These are phyloP conservation scores for Ganoderma leucocontextum DNA, from an alignment of 1,284 basidiomycete genomes.

Conservation along the genomic window DNA sequence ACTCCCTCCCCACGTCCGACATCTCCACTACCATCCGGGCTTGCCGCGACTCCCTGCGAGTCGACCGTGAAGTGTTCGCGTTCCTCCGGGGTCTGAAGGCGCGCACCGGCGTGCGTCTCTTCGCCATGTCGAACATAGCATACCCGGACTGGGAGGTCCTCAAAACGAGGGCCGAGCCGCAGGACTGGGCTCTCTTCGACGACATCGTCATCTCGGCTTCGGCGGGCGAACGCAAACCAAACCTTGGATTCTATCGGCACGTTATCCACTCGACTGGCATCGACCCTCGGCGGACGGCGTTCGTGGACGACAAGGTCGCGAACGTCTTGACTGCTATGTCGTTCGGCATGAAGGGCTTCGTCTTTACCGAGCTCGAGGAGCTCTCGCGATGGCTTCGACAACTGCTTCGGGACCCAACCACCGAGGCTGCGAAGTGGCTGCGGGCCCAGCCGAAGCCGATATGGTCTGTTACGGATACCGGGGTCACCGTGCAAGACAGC, in stretches of 20 bases:
- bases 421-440: constrained; percentile 51
- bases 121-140: not conserved
- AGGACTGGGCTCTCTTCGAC: constrained; percentile 42
- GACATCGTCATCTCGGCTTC: constrained; percentile 55
- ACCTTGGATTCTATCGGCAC: constrained; percentile 59
- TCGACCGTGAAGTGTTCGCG: not conserved
- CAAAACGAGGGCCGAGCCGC: not conserved
- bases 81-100: not conserved
- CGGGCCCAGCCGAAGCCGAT: constrained; percentile 50
- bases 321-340: constrained; percentile 64
- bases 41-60: constrained; percentile 28
- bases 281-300: constrained; percentile 53
- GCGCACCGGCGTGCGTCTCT: not conserved
- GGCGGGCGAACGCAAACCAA: constrained; percentile 60
- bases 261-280: constrained; percentile 52
- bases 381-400: constrained; percentile 54
- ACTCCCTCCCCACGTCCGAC: not conserved
- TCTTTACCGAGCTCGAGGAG: constrained; percentile 50
- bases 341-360: constrained; percentile 59
- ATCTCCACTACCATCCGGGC: not conserved
- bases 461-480: constrained; percentile 54
- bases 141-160: not conserved
- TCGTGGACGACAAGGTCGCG: constrained; percentile 66
- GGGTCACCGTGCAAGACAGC: constrained; percentile 54
- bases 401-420: constrained; percentile 53